Conservation (phyloP, 2,329 filamentous ascomycete species). For the Neodidymelliopsis sp. region DNA sequence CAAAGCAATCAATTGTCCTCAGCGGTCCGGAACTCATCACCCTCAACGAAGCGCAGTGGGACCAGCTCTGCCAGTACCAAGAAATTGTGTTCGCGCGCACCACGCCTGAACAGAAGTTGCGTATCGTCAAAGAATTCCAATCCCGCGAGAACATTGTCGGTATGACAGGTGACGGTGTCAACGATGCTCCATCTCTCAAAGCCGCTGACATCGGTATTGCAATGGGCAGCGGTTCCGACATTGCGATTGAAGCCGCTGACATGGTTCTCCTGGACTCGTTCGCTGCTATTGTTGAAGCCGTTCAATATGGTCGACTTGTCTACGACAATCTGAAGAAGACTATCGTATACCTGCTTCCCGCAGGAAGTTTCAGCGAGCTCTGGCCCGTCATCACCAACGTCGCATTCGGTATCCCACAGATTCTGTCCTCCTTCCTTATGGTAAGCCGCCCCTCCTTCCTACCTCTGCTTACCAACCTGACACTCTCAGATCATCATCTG, state of each 20-base stretch:
- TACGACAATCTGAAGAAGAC: slow-evolving; percentile 83
- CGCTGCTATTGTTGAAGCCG: slow-evolving; percentile 73
- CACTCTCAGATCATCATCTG: slow-evolving; percentile 49
- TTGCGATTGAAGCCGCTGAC: slow-evolving; percentile 68
- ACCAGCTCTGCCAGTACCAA: slow-evolving; percentile 67
- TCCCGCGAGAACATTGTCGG: slow-evolving; percentile 64
- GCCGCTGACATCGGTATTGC: slow-evolving; percentile 68
- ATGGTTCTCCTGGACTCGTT: slow-evolving; percentile 74
- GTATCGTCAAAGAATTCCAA: slow-evolving; percentile 80
- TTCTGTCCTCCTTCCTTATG: slow-evolving; percentile 77
- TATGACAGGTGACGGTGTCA: slow-evolving; percentile 59
- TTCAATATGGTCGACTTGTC: slow-evolving; percentile 76
- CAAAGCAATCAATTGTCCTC: slow-evolving; percentile 41
- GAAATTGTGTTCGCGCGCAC: slow-evolving; percentile 78
- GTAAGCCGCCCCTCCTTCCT: slow-evolving; percentile 7
- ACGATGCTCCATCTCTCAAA: slow-evolving; percentile 63
- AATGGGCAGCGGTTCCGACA: slow-evolving; percentile 65
- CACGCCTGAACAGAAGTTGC: slow-evolving; percentile 79
- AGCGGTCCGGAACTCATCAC: slow-evolving; percentile 63
- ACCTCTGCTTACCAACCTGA: not conserved
- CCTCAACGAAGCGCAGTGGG: slow-evolving; percentile 74
- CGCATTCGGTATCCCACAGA: slow-evolving; percentile 74
- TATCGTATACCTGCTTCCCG: slow-evolving; percentile 76
- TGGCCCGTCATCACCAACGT: slow-evolving; percentile 78
- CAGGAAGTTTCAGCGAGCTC: slow-evolving; percentile 77